These are phyloP conservation scores for Wickerhamomyces mucosus DNA, from an alignment of 805 yeast species.

Conservation along the genomic window DNA sequence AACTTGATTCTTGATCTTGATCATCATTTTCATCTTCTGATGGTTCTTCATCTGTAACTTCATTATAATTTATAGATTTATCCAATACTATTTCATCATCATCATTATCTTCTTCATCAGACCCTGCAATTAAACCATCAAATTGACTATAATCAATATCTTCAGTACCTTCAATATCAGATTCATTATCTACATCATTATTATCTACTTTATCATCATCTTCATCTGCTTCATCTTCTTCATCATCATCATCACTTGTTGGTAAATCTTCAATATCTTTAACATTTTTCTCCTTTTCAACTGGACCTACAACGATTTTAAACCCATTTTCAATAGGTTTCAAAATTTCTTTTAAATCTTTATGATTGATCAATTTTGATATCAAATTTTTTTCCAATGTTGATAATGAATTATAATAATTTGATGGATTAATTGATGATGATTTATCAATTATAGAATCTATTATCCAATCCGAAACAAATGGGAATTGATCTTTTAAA, in stretches of 20 bases:
- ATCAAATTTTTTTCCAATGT: constrained; percentile 19
- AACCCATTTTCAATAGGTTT: constrained; percentile 29
- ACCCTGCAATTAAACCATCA: constrained; percentile 28
- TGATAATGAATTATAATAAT: constrained; percentile 30
- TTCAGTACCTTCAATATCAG: constrained; percentile 18
- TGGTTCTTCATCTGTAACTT: constrained; percentile 57
- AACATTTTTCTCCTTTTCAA: constrained; percentile 18
- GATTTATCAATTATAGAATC: constrained; percentile 22
- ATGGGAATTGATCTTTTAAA: constrained; percentile 1
- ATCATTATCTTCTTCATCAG: constrained; percentile 33
- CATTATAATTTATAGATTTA: constrained; percentile 33
- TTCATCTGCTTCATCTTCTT: constrained; percentile 16
- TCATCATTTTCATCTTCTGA: constrained; percentile 23
- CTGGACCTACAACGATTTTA: constrained; percentile 25
- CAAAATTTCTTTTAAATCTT: constrained; percentile 37
- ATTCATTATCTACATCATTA: constrained; percentile 16
- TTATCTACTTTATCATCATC: constrained; percentile 18
- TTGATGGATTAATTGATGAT: constrained; percentile 32
- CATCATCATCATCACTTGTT: constrained; percentile 14
- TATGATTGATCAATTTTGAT: constrained; percentile 35
- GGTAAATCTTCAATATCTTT: constrained; percentile 14
- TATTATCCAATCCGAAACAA: constrained; percentile 19
- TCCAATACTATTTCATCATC: constrained; percentile 20
- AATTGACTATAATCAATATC: constrained; percentile 23
- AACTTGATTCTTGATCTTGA: constrained; percentile 13